Base-by-base conservation (phyloP, 306 rosid genomes). In the Vicia faba region DNA sequence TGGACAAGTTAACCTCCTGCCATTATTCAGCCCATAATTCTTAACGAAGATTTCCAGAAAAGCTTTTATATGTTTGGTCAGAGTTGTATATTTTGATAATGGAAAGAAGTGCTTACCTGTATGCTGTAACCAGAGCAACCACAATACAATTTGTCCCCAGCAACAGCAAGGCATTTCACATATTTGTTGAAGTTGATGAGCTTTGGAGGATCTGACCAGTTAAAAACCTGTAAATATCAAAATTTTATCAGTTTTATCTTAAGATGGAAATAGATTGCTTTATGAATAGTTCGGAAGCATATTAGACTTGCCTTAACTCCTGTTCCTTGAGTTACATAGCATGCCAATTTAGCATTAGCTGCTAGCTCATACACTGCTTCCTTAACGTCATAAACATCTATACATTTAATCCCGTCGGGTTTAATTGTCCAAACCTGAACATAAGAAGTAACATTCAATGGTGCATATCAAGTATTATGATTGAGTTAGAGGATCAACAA, bases 1-100 rank as follows among this genome's bases (percentile, higher is more conserved):
- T 77, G 45, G 82, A 66, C 80, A 93, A 83, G 84, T 93, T 79
- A 70, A 93, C 88, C 78, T 93, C 98, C 98, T 93, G 93, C 70
- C 55, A 68, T 51, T 44, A 7, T 72, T 64, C 38, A 41, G 44
- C 20, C 29, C 64, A 53, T 45, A 74, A 41, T 35, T 53, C 39
- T 68, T 70, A 71, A 68, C 41, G 20, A 39, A 67, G 50, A 54
- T 51, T 64, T 62, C 60, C 5, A 36, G 64, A 68, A 46, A 20
- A 61, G 40, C 38, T 67, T 70, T 62, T 63, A 41, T 18, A 53
- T 67, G 18, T 35, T 19, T 23, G 33, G 55, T 45, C 4, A 18
- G 33, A 78, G 48, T 61, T 38, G 12, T 46, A 68, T 19, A 25
- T 23, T 49, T 41, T 75, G 43, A 55, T 51, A 55, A 60, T 23